Conservation (phyloP, 345 rosid species). For the Salix arbutifolia region DNA sequence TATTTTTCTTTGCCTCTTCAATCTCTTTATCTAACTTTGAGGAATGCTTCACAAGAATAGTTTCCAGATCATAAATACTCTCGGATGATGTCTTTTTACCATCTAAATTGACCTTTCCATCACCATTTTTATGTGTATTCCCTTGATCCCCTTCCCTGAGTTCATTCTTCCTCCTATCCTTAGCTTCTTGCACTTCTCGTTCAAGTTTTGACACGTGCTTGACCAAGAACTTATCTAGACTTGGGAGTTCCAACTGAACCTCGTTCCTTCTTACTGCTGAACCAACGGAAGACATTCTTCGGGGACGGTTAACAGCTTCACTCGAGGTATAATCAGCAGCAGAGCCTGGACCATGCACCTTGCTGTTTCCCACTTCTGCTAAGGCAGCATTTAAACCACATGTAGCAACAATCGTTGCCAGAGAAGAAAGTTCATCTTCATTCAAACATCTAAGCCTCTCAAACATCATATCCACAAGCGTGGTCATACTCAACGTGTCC, state of each 20-base stretch:
- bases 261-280: constrained; percentile 26
- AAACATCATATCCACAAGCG: constrained; percentile 68
- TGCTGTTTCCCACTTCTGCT: constrained; percentile 57
- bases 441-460: constrained; percentile 77
- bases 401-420: constrained; percentile 89
- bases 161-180: constrained; percentile 35
- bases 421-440: constrained; percentile 85
- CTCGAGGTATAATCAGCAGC: constrained; percentile 20
- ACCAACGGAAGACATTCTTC: constrained; percentile 45
- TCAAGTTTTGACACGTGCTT: constrained; percentile 77
- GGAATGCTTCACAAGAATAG: constrained; percentile 58
- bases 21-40: constrained; percentile 60
- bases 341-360: constrained; percentile 30
- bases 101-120: constrained; percentile 7
- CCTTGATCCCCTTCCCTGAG: constrained; percentile 17
- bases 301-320: constrained; percentile 27
- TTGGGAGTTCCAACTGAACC: constrained; percentile 49
- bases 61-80: constrained; percentile 47
- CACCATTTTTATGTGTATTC: constrained; percentile 10
- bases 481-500: constrained; percentile 46
- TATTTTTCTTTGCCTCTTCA: constrained; percentile 47
- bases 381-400: constrained; percentile 87
- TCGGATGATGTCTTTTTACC: constrained; percentile 8
- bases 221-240: constrained; percentile 79
- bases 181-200: constrained; percentile 81